A percentile compares a stretch with the other conserved stretches of the same genome.
Conservation (phyloP, 2,329 filamentous ascomycete species). For the Fusarium napiforme region DNA sequence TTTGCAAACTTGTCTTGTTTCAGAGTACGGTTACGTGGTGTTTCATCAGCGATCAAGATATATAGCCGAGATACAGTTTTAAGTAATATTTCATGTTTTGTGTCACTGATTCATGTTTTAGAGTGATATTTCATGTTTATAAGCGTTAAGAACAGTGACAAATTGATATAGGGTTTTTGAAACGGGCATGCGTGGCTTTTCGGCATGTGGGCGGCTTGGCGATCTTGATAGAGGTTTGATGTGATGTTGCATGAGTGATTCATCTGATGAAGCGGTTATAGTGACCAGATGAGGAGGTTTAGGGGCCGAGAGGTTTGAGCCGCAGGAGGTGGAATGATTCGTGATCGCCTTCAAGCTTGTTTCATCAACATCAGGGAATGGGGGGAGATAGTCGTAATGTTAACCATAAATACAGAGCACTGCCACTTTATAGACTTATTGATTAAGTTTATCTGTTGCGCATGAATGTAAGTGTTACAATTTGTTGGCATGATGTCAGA, state of each 20-base stretch:
- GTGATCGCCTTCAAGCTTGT: not conserved
- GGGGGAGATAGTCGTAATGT: not conserved
- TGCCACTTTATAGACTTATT: not conserved
- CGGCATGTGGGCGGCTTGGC: constrained; percentile 8
- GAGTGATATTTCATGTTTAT: not conserved
- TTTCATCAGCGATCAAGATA: constrained; percentile 4
- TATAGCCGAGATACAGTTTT: not conserved
- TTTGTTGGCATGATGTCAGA: not conserved
- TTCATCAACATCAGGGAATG: not conserved
- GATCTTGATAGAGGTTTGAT: not conserved
- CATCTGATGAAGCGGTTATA: not conserved
- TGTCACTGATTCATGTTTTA: not conserved
- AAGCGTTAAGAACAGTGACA: not conserved
- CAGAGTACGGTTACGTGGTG: not conserved
- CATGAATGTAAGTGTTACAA: not conserved
- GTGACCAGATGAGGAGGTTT: not conserved
- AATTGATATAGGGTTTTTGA: not conserved
- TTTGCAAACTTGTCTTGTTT: constrained; percentile 11
- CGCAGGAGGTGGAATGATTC: not conserved
- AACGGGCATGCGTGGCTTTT: constrained; percentile 1
- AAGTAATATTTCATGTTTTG: not conserved
- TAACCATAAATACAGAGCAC: constrained; percentile 2
- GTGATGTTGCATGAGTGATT: not conserved
- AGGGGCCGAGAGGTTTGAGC: not conserved
- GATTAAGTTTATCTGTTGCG: not conserved